Evolutionary conservation across 2,329 filamentous ascomycete genomes (phyloP).

Genomic region (Trichoderma polysporum): DNA sequence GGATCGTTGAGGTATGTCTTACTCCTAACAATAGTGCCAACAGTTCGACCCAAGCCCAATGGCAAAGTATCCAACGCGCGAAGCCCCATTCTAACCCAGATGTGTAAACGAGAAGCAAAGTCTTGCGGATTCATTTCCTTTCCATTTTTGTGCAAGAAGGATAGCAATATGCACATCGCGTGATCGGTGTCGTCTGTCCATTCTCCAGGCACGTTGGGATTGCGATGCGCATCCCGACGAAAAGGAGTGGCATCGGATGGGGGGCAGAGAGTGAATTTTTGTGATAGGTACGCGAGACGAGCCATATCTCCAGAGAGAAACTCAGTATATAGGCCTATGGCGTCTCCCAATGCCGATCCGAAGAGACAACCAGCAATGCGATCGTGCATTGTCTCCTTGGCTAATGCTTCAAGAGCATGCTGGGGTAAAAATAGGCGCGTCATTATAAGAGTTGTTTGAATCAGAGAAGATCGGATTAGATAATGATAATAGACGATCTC

Average conservation of each 20-base stretch:
- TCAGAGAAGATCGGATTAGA: background rate
- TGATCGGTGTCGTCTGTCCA: slow-evolving; percentile 60
- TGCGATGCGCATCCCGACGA: slow-evolving; percentile 45
- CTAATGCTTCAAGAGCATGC: slow-evolving; percentile 24
- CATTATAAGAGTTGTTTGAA: background rate
- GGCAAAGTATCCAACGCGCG: slow-evolving; percentile 47
- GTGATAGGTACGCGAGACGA: slow-evolving; percentile 37
- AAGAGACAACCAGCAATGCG: slow-evolving; percentile 46
- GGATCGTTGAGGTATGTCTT: slow-evolving; percentile 43
- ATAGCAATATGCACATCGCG: slow-evolving; percentile 49
- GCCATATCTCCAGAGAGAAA: slow-evolving; percentile 43
- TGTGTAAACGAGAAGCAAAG: slow-evolving; percentile 45
- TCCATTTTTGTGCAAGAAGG: slow-evolving; percentile 46
- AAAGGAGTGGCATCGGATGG: slow-evolving; percentile 40
- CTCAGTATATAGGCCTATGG: slow-evolving; percentile 55
- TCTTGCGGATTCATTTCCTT: slow-evolving; percentile 38
- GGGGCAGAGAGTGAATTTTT: slow-evolving; percentile 42
- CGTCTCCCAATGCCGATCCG: slow-evolving; percentile 53
- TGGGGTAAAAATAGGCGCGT: slow-evolving; percentile 18
- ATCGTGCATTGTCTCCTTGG: slow-evolving; percentile 33
- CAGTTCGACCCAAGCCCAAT: slow-evolving; percentile 48
- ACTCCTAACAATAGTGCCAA: slow-evolving; percentile 44
- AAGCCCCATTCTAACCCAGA: slow-evolving; percentile 50
- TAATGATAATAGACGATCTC: background rate
- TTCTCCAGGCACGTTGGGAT: slow-evolving; percentile 41